phyloP scores from a whole-genome alignment of 768 basidiomycete species.

The Saitozyma sp. region DNA sequence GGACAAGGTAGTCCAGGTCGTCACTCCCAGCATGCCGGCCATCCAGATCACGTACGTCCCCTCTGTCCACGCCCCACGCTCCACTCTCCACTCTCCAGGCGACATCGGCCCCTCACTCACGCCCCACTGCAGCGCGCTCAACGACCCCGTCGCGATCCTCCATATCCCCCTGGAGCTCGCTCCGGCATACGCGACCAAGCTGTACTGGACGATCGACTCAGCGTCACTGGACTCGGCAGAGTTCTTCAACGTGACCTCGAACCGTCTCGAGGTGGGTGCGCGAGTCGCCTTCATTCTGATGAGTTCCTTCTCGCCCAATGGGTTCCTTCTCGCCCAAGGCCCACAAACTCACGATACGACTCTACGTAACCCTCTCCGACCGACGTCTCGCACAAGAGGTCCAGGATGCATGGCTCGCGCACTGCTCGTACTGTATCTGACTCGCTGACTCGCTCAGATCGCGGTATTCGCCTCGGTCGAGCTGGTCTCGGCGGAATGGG shows the following conservation, averaged over 20 bases:
- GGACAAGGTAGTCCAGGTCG: too few species aligned
- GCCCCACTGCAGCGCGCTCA: slow-evolving; percentile 22
- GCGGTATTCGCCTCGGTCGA: slow-evolving; percentile 39
- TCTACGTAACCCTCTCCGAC: too few species aligned
- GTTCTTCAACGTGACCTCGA: slow-evolving; percentile 46
- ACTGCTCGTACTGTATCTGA: too few species aligned
- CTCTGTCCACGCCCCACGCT: too few species aligned
- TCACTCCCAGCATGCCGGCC: neutral
- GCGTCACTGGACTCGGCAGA: slow-evolving; percentile 24
- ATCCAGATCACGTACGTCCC: neutral
- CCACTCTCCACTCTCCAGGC: too few species aligned
- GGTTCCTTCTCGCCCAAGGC: too few species aligned
- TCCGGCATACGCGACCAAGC: slow-evolving; percentile 18
- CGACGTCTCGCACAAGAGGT: too few species aligned
- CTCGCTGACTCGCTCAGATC: slow-evolving; percentile 14
- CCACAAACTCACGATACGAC: too few species aligned
- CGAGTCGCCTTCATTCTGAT: too few species aligned
- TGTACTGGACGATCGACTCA: slow-evolving; percentile 43
- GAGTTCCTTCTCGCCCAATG: too few species aligned
- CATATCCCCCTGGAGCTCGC: slow-evolving; percentile 35
- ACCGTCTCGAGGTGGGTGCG: slow-evolving; percentile 37
- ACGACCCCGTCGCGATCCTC: slow-evolving; percentile 36
- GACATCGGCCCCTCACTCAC: neutral
- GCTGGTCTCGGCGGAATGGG: slow-evolving; percentile 34
- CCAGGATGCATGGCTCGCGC: too few species aligned